A percentile compares a stretch with the other conserved stretches of the same genome.
Conservation (phyloP, 2,329 filamentous ascomycete genomes). For the Ophiostoma ulmi region DNA sequence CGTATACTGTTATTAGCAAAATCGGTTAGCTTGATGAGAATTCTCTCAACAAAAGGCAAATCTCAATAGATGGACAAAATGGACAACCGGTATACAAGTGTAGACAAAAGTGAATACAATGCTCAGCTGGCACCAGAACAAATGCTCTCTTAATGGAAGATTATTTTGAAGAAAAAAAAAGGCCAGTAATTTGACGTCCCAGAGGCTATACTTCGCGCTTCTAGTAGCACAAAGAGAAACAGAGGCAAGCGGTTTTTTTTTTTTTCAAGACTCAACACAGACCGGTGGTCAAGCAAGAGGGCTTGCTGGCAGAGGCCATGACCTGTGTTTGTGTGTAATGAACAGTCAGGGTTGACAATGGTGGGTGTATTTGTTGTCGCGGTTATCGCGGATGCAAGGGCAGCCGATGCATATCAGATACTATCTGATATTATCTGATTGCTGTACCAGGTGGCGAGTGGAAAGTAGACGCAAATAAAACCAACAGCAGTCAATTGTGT, state of each 20-base stretch:
- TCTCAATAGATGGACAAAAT: not conserved
- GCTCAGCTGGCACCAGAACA: too few relatives aligned
- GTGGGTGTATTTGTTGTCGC: not conserved
- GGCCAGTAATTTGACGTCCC: too few relatives aligned
- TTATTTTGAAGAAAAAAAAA: too few relatives aligned
- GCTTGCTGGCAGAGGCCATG: not conserved
- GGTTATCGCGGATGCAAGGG: conserved; percentile 6
- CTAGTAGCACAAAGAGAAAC: too few relatives aligned
- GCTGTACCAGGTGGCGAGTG: conserved; percentile 1
- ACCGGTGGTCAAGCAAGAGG: not conserved
- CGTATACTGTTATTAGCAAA: not conserved
- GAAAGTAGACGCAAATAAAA: not conserved
- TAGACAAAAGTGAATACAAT: too few relatives aligned
- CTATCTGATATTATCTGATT: not conserved
- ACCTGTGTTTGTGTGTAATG: not conserved
- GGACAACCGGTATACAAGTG: too few relatives aligned
- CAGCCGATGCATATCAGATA: not conserved
- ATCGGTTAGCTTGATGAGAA: not conserved
- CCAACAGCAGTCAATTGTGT: not conserved
- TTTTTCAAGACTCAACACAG: not conserved
- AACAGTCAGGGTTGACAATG: not conserved
- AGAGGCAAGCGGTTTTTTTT: too few relatives aligned
- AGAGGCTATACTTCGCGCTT: too few relatives aligned
- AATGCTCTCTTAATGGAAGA: too few relatives aligned
- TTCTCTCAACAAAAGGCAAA: not conserved